A percentile compares a stretch with the other conserved stretches of the same genome.
Evolutionary conservation across 805 yeast species (phyloP).

Genomic region (Limtongia smithiae): DNA sequence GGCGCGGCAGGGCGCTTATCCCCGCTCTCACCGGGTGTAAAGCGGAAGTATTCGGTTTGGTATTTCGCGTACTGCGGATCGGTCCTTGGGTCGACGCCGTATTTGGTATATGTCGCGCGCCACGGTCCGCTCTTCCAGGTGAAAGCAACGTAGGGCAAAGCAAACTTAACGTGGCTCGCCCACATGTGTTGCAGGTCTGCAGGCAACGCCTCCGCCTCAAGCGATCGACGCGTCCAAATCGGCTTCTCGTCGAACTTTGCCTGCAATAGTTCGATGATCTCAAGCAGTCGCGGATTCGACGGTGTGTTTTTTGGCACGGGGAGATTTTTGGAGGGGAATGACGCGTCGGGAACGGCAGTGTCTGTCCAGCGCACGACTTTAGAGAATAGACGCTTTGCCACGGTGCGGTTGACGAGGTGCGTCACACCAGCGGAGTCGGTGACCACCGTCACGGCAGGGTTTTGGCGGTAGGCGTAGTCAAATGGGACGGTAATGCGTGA

Average conservation of each 20-base stretch:
- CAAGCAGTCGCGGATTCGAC: slow-evolving; percentile 25
- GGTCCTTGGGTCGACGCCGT: slow-evolving; percentile 72
- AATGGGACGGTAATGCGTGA: slow-evolving; percentile 74
- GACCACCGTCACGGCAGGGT: slow-evolving; percentile 53
- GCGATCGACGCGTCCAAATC: slow-evolving; percentile 77
- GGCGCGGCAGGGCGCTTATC: slow-evolving; percentile 29
- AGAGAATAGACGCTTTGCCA: slow-evolving; percentile 36
- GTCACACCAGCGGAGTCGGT: slow-evolving; percentile 50
- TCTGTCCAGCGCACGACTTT: slow-evolving; percentile 38
- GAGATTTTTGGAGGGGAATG: slow-evolving; percentile 34
- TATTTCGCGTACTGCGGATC: slow-evolving; percentile 55
- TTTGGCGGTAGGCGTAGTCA: slow-evolving; percentile 72
- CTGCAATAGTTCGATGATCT: slow-evolving; percentile 36
- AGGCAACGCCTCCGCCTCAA: slow-evolving; percentile 37
- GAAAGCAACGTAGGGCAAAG: slow-evolving; percentile 80
- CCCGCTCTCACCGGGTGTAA: slow-evolving; percentile 33
- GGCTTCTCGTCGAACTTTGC: slow-evolving; percentile 66
- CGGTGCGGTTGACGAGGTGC: slow-evolving; percentile 36
- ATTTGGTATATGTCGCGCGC: slow-evolving; percentile 77
- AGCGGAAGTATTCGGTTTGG: slow-evolving; percentile 83
- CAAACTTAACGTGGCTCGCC: slow-evolving; percentile 53
- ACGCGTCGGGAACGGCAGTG: slow-evolving; percentile 20
- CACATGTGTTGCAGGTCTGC: slow-evolving; percentile 35
- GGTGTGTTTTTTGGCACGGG: slow-evolving; percentile 42
- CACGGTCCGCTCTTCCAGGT: slow-evolving; percentile 89